Conservation (phyloP, 2,329 filamentous ascomycete species). For the Myriosclerotinia duriaeana region DNA sequence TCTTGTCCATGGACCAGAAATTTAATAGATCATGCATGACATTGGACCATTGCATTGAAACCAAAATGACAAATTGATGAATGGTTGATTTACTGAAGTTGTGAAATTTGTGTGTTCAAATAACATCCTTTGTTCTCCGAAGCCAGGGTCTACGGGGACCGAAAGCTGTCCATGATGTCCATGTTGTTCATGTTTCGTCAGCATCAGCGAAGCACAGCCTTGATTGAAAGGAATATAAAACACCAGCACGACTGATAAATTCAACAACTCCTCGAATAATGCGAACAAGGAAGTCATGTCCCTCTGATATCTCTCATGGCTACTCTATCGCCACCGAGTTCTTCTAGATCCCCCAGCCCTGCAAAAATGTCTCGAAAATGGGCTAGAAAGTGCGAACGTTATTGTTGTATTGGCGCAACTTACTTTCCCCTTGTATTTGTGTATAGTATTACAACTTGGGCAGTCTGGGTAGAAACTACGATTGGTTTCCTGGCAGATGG, state of each 20-base stretch:
- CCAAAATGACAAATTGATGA: not conserved
- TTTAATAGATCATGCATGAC: not conserved
- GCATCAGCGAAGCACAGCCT: constrained; percentile 2
- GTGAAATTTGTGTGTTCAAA: not conserved
- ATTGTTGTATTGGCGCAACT: constrained; percentile 74
- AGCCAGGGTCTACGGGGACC: constrained; percentile 8
- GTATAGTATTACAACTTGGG: constrained; percentile 89
- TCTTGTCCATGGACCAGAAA: not conserved
- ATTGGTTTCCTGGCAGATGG: constrained; percentile 60
- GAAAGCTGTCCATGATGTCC: not conserved
- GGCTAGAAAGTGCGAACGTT: constrained; percentile 73
- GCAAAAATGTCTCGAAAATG: constrained; percentile 56
- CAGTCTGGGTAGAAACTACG: constrained; percentile 78
- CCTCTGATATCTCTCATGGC: constrained; percentile 31
- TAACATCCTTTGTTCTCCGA: not conserved
- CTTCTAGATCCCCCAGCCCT: constrained; percentile 41
- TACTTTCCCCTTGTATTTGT: constrained; percentile 90
- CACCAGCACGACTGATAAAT: constrained; percentile 4
- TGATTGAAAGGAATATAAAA: constrained; percentile 1
- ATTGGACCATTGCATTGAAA: not conserved
- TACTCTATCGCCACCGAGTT: constrained; percentile 33
- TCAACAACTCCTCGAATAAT: constrained; percentile 17
- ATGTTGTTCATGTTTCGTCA: constrained; percentile 1
- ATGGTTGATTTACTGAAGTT: not conserved
- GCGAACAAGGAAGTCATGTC: constrained; percentile 10